Evolutionary conservation across 306 rosid species (phyloP).

Genomic region (Begonia loranthoides): DNA sequence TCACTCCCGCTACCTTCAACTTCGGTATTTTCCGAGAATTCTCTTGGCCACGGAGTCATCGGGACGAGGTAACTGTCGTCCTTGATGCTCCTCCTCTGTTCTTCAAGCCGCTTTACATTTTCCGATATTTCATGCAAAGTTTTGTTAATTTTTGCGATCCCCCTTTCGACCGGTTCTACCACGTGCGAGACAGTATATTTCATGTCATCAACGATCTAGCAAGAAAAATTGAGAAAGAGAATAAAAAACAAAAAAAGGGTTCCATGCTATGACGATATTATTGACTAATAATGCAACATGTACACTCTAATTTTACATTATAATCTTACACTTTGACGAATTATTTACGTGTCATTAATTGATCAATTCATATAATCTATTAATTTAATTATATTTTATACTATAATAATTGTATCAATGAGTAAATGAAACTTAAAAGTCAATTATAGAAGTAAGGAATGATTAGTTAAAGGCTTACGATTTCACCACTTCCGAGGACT

Average conservation of each 20-base stretch:
- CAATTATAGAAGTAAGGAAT: slow-evolving; percentile 8
- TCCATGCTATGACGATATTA: no score
- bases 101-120: slow-evolving; percentile 81
- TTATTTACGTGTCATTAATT: no score
- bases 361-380: no score
- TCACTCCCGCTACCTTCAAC: slow-evolving; percentile 82
- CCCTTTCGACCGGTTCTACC: slow-evolving; percentile 94
- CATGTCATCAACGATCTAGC: slow-evolving; percentile 97
- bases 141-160: slow-evolving; percentile 66
- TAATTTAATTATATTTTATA: no score
- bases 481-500: slow-evolving; percentile 92
- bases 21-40: slow-evolving; percentile 54
- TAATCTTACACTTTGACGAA: no score
- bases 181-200: slow-evolving; percentile 85
- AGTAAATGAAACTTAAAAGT: no score
- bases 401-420: no score
- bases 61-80: slow-evolving; percentile 71
- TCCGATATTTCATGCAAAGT: slow-evolving; percentile 85
- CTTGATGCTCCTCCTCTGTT: slow-evolving; percentile 52
- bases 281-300: no score
- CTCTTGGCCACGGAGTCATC: slow-evolving; percentile 49
- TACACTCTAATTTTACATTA: no score
- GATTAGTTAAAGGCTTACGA: slow-evolving; percentile 40
- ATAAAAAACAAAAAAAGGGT: background rate
- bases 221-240: background rate